A percentile compares a stretch with the other conserved stretches of the same genome.
Evolutionary conservation across 192 early-diverging fungal species (phyloP).

Genomic region (Gonapodya prolifera): DNA sequence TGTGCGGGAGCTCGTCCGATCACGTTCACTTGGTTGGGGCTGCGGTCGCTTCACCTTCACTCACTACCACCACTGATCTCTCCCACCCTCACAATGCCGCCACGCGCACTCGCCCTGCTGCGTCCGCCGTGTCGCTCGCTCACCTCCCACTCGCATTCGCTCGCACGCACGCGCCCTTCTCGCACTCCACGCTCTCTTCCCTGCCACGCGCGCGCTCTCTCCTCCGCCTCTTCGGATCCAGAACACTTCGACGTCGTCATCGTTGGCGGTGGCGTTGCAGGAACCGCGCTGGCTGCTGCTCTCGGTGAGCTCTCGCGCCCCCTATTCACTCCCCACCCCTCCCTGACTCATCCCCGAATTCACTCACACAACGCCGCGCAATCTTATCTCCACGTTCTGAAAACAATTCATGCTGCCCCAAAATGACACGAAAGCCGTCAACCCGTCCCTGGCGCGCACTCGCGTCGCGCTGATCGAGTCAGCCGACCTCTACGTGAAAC

Average conservation of each 20-base stretch:
- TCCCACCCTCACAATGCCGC: too few species aligned
- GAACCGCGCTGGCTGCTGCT: constrained; percentile 68
- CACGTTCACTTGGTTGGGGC: too few species aligned
- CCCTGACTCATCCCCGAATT: not conserved
- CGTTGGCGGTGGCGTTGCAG: constrained; percentile 82
- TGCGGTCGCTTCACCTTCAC: too few species aligned
- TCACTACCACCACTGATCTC: too few species aligned
- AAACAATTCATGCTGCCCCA: constrained; percentile 10
- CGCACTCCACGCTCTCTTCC: too few species aligned
- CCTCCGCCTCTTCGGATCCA: too few species aligned
- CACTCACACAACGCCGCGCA: constrained; percentile 6
- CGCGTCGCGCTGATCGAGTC: constrained; percentile 72
- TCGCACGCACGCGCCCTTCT: too few species aligned
- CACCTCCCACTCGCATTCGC: too few species aligned
- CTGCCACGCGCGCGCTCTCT: too few species aligned
- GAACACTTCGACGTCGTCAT: constrained; percentile 81
- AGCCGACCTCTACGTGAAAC: constrained; percentile 53
- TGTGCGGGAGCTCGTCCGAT: too few species aligned
- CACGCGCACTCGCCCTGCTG: too few species aligned
- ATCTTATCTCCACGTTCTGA: constrained; percentile 15
- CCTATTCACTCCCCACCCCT: not conserved
- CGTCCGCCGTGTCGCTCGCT: too few species aligned
- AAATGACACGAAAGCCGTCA: constrained; percentile 8
- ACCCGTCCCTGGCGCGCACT: constrained; percentile 12
- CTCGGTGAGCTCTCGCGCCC: constrained; percentile 37